Evolutionary conservation across 345 rosid species (phyloP).

Genomic region (Eucalyptus virginea): DNA sequence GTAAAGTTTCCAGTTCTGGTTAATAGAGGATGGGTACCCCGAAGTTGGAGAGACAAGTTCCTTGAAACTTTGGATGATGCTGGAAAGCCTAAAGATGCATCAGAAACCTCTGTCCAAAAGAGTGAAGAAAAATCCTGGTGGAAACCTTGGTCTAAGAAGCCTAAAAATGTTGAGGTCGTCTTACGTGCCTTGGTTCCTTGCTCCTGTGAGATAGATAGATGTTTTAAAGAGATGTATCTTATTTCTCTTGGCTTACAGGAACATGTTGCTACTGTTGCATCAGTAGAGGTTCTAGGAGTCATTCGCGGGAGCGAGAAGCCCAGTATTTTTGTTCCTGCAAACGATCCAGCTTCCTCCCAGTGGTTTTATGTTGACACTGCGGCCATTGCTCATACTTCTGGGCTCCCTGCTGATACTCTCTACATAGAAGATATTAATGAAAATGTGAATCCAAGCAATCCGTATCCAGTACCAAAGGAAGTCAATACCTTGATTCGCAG

Average conservation of each 20-base stretch:
- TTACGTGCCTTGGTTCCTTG: not conserved
- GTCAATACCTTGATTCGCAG: slow-evolving; percentile 66
- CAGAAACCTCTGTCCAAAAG: slow-evolving; percentile 12
- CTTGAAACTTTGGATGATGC: slow-evolving; percentile 13
- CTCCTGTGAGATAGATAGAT: not conserved
- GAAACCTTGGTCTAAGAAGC: slow-evolving; percentile 60
- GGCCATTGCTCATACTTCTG: slow-evolving; percentile 54
- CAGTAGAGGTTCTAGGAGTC: slow-evolving; percentile 73
- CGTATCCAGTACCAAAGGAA: slow-evolving; percentile 90
- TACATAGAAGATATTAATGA: slow-evolving; percentile 74
- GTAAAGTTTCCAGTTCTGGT: slow-evolving; percentile 72
- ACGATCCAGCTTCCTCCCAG: slow-evolving; percentile 62
- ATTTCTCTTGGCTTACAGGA: slow-evolving; percentile 23
- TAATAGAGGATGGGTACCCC: slow-evolving; percentile 98
- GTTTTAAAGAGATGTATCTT: not conserved
- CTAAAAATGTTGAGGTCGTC: slow-evolving; percentile 36
- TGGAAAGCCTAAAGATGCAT: slow-evolving; percentile 11
- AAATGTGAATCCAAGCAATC: slow-evolving; percentile 56
- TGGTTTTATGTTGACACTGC: slow-evolving; percentile 91
- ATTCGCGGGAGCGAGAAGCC: slow-evolving; percentile 89
- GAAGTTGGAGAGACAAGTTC: slow-evolving; percentile 78
- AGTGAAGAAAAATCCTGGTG: slow-evolving; percentile 40
- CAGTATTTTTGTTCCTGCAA: slow-evolving; percentile 86
- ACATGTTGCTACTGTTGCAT: slow-evolving; percentile 12
- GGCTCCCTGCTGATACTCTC: slow-evolving; percentile 55